A percentile compares a stretch with the other conserved stretches of the same genome.
These are phyloP conservation scores for Globisporangium echinulatum DNA, from an alignment of 352 stramenopile genomes.

Conservation along the genomic window DNA sequence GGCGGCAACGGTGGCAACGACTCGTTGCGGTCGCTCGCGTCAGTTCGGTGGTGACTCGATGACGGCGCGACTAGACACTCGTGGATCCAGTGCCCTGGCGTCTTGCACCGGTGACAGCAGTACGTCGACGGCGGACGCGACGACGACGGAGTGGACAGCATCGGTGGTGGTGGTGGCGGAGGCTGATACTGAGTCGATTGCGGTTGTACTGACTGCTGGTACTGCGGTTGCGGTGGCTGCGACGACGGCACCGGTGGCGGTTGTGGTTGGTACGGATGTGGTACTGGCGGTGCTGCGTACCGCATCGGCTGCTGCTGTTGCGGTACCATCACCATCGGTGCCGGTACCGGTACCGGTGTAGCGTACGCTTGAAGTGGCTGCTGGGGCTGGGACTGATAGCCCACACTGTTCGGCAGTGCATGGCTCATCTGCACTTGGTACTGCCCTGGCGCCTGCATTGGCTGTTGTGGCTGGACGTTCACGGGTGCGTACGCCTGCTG, in stretches of 20 bases:
- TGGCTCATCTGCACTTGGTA: constrained; percentile 9
- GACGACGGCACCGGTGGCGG: not conserved
- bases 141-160: constrained; percentile 13
- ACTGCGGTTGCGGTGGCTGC: constrained; percentile 5
- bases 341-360: not conserved
- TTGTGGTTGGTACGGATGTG: not conserved
- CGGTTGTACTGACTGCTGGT: constrained; percentile 11
- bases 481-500: constrained; percentile 35
- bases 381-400: constrained; percentile 11
- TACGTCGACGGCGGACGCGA: constrained; percentile 43
- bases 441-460: constrained; percentile 8
- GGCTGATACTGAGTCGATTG: constrained; percentile 18
- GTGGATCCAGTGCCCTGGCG: constrained; percentile 77
- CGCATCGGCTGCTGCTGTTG: constrained; percentile 6
- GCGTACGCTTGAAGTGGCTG: not conserved
- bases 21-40: too few species aligned
- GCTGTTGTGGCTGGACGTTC: not conserved
- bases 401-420: constrained; percentile 7
- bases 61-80: constrained; percentile 39
- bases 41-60: too few species aligned
- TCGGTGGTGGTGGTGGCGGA: not conserved
- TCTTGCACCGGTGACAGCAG: constrained; percentile 70
- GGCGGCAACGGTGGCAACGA: too few species aligned
- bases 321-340: not conserved
- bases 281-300: constrained; percentile 4